These are phyloP conservation scores for Salix arbutifolia DNA, from an alignment of 345 rosid species.

Conservation along the genomic window DNA sequence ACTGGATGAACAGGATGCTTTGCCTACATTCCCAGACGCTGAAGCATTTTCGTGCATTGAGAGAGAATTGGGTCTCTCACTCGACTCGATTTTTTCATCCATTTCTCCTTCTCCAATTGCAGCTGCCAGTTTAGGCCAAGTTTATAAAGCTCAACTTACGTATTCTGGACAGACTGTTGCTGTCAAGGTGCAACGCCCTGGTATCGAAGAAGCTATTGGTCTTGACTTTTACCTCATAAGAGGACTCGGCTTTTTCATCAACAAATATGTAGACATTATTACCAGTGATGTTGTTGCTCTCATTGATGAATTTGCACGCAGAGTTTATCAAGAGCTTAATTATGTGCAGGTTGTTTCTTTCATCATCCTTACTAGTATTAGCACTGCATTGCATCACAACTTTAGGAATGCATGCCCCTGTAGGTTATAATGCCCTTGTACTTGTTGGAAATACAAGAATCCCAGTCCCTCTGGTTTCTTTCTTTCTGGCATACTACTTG, in stretches of 20 bases:
- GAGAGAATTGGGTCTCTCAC: conserved; percentile 65
- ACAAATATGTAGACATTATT: conserved; percentile 70
- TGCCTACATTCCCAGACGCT: conserved; percentile 94
- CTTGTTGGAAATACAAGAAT: neutral
- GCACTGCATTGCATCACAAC: neutral
- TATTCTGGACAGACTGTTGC: conserved; percentile 78
- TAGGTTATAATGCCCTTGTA: neutral
- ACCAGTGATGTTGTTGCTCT: conserved; percentile 81
- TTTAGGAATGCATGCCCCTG: neutral
- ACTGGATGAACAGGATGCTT: conserved; percentile 59
- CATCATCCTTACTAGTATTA: neutral
- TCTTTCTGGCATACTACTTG: neutral
- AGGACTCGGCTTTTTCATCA: conserved; percentile 67
- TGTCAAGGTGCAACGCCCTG: conserved; percentile 93
- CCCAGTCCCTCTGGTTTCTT: neutral
- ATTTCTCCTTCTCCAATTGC: conserved; percentile 87
- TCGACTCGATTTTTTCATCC: conserved; percentile 62
- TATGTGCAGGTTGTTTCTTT: conserved; percentile 73
- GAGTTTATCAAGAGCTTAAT: conserved; percentile 95
- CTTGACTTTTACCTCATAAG: conserved; percentile 86
- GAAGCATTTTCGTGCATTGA: conserved; percentile 91
- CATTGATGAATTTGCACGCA: conserved; percentile 80
- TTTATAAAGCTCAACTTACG: conserved; percentile 84
- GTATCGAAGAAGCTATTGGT: conserved; percentile 83
- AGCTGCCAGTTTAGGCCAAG: conserved; percentile 97